Percentiles rank a stretch among this genome's conserved stretches.
Conservation (phyloP, 2,329 filamentous ascomycete species). For the Fusarium citri region DNA sequence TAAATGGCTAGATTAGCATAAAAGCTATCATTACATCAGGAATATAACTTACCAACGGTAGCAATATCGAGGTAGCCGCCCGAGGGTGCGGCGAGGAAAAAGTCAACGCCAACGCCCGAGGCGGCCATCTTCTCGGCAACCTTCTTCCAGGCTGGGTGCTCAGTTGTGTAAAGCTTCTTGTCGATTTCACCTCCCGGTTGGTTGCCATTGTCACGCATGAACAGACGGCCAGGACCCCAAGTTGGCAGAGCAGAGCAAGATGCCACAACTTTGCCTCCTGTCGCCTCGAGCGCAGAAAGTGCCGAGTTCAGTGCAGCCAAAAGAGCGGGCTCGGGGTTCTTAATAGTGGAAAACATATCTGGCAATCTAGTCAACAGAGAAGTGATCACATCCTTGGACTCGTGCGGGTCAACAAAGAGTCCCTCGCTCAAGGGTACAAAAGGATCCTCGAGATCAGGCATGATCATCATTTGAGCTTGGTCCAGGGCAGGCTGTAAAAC, state of each 20-base stretch:
- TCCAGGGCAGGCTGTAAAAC: constrained; percentile 74
- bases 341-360: constrained; percentile 85
- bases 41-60: constrained; percentile 75
- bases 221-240: constrained; percentile 87
- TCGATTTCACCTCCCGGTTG: constrained; percentile 87
- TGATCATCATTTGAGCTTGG: constrained; percentile 96
- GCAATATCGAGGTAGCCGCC: constrained; percentile 94
- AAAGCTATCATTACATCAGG: neutral
- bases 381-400: constrained; percentile 87
- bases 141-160: constrained; percentile 90
- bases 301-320: constrained; percentile 87
- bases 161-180: constrained; percentile 90
- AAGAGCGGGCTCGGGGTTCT: constrained; percentile 90
- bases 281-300: constrained; percentile 83
- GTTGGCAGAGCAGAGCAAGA: constrained; percentile 89
- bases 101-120: constrained; percentile 87
- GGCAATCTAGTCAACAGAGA: constrained; percentile 88
- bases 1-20: constrained; percentile 11
- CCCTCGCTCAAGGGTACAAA: constrained; percentile 93
- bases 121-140: constrained; percentile 88
- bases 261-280: constrained; percentile 92
- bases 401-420: constrained; percentile 92
- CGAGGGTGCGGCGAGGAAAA: constrained; percentile 92
- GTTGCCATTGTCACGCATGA: constrained; percentile 89
- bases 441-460: constrained; percentile 96